phyloP scores from a whole-genome alignment of 1,284 basidiomycete species.

The Mixia osmundae region DNA sequence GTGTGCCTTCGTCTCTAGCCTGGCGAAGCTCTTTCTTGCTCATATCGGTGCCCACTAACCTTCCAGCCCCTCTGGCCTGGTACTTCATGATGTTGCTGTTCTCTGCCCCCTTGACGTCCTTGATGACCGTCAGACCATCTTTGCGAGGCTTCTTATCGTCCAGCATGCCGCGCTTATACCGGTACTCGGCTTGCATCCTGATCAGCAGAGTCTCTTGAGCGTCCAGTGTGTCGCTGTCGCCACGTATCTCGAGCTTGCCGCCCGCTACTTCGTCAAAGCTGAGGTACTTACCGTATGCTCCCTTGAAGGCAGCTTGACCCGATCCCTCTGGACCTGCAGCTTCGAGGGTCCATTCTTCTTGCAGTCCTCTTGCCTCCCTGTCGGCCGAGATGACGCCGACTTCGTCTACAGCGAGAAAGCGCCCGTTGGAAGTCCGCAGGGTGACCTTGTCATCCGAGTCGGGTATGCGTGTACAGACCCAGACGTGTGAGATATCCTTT shows the following conservation, averaged over 20 bases:
- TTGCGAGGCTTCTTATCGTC: constrained; percentile 33
- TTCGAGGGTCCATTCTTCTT: constrained; percentile 55
- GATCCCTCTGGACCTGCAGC: constrained; percentile 20
- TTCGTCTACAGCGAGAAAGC: constrained; percentile 60
- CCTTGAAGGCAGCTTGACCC: constrained; percentile 56
- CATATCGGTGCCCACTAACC: constrained; percentile 38
- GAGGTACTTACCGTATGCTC: constrained; percentile 60
- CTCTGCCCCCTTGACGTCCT: constrained; percentile 21
- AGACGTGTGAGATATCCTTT: constrained; percentile 56
- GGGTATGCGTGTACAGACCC: constrained; percentile 60
- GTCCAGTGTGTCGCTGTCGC: constrained; percentile 55
- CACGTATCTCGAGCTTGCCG: constrained; percentile 44
- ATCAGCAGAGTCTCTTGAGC: constrained; percentile 61
- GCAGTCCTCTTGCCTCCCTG: constrained; percentile 50
- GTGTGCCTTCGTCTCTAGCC: constrained; percentile 60
- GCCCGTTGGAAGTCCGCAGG: constrained; percentile 56
- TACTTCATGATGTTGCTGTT: constrained; percentile 26
- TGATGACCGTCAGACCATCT: constrained; percentile 27
- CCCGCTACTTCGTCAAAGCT: constrained; percentile 59
- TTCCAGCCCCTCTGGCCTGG: constrained; percentile 69
- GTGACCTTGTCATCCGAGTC: constrained; percentile 50
- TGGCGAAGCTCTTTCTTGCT: constrained; percentile 61
- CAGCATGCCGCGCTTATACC: constrained; percentile 57
- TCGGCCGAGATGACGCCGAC: constrained; percentile 57
- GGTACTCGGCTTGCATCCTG: constrained; percentile 73